Evolutionary conservation across 2,329 filamentous ascomycete genomes (phyloP), one percentile per base, ranked within the genome.

Genomic region (Sclerotinia glacialis): DNA sequence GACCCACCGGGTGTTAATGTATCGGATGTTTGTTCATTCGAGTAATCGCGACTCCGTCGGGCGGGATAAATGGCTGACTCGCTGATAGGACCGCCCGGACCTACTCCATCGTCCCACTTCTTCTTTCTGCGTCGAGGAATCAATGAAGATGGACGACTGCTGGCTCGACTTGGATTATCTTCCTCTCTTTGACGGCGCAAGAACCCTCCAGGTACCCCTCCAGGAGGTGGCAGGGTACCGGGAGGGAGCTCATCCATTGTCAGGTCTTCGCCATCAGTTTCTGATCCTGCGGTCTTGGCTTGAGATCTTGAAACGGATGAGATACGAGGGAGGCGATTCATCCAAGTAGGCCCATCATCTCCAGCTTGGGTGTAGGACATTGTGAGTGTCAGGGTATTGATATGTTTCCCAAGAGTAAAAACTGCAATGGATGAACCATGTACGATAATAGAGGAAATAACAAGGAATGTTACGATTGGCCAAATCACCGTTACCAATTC

Each of bases 351-450:
- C 0, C 93, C 92, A 46, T 96, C 92, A 66, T 97, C 94, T 61
- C 90, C 91, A 23, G 89, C 93, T 69, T 89, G 87, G 0, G 95
- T 99, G 80, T 98, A 99, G 0, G 95, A 97, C 86, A 99, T 91
- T 65, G 95, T 97, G 68, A 99, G 83, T 0, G 92, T 93, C 71
- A 99, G 80, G 0, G 95, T 98, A 80, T 98, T 98, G 85, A 99
- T 99, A 69, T 91, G 93, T 79, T 98, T 99, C 73, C 95, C 95
- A 1, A 99, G 86, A 0, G 95, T 98, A 74, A 99, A 99, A 11
- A 99, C 95, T 6, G 95, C 95, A 72, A 99, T 90, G 0, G 95
- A 98, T n/a, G 95, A 98, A 28, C 95, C 95, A 74, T 99, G 95
- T 1, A 99, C 92, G 47, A 98, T 79, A 73, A 99, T 99, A 16